Conservation (phyloP, 2,329 filamentous ascomycete species). For the Coniochaeta sp. region DNA sequence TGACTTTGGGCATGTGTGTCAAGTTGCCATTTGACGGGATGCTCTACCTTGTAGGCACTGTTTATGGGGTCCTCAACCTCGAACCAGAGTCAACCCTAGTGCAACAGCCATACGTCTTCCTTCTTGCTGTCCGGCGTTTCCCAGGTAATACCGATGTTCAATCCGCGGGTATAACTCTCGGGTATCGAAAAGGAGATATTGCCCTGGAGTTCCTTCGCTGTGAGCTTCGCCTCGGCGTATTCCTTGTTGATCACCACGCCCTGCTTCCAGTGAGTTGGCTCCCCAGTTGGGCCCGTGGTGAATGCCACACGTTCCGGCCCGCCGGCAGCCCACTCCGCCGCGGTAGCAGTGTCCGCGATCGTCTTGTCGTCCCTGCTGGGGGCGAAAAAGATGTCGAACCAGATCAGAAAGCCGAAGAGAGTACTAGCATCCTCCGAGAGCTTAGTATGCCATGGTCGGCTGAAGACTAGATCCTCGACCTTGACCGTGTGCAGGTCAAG, state of each 20-base stretch:
- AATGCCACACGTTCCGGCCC: slow-evolving; percentile 65
- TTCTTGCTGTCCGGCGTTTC: slow-evolving; percentile 32
- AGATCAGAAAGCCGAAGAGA: slow-evolving; percentile 83
- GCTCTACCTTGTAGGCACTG: too few relatives aligned
- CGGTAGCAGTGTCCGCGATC: slow-evolving; percentile 46
- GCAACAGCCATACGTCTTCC: slow-evolving; percentile 44
- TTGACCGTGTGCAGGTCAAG: slow-evolving; percentile 71
- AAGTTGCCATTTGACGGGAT: too few relatives aligned
- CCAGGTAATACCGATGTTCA: slow-evolving; percentile 62
- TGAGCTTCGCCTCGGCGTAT: slow-evolving; percentile 41
- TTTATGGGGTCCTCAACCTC: too few relatives aligned
- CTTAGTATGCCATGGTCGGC: slow-evolving; percentile 56
- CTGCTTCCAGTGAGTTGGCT: slow-evolving; percentile 87
- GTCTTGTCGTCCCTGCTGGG: slow-evolving; percentile 44
- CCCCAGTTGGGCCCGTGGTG: slow-evolving; percentile 73
- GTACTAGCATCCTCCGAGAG: slow-evolving; percentile 56
- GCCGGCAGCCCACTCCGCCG: slow-evolving; percentile 56
- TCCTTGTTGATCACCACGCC: slow-evolving; percentile 63
- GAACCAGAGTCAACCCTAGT: too few relatives aligned
- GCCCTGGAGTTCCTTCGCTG: slow-evolving; percentile 55
- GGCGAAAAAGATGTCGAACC: slow-evolving; percentile 93
- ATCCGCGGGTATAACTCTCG: slow-evolving; percentile 59
- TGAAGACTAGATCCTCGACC: slow-evolving; percentile 69
- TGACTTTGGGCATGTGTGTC: too few relatives aligned
- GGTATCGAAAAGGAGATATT: slow-evolving; percentile 64